Percentiles rank a stretch among this genome's conserved stretches.
phyloP scores from a whole-genome alignment of 1,284 basidiomycete genomes.

The Sanghuangporus sanghuang region DNA sequence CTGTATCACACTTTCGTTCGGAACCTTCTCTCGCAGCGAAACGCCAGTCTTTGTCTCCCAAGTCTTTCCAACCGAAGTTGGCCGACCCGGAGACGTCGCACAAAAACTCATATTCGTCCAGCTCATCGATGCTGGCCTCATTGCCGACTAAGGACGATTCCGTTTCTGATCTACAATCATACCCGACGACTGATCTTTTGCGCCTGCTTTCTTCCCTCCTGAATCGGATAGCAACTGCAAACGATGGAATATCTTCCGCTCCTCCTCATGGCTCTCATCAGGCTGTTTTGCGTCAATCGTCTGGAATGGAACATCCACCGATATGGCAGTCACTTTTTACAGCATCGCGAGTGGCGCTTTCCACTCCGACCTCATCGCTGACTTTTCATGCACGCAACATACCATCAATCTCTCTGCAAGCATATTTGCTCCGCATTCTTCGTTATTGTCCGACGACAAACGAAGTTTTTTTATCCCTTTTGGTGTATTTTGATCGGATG shows the following conservation, averaged over 20 bases:
- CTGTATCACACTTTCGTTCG: conserved; percentile 17
- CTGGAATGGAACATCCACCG: conserved; percentile 30
- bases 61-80: background rate
- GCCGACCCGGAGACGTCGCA: background rate
- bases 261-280: conserved; percentile 21
- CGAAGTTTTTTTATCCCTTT: conserved; percentile 90
- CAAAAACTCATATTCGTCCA: background rate
- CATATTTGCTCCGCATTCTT: conserved; percentile 91
- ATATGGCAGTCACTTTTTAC: conserved; percentile 68
- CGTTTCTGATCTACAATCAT: conserved; percentile 57
- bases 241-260: conserved; percentile 56
- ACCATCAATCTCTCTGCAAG: conserved; percentile 91
- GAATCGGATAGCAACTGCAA: conserved; percentile 88
- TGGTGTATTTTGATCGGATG: conserved; percentile 97
- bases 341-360: conserved; percentile 75
- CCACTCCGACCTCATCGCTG: conserved; percentile 77
- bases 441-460: conserved; percentile 99
- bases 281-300: conserved; percentile 24
- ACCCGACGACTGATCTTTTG: conserved; percentile 69
- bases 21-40: background rate
- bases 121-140: background rate
- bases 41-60: conserved; percentile 1
- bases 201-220: conserved; percentile 86
- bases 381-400: conserved; percentile 96
- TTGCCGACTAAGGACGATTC: background rate